Evolutionary conservation across 2,329 filamentous ascomycete species (phyloP), one percentile per base, ranked within the genome.

Genomic region (Harringtonia lauricola): DNA sequence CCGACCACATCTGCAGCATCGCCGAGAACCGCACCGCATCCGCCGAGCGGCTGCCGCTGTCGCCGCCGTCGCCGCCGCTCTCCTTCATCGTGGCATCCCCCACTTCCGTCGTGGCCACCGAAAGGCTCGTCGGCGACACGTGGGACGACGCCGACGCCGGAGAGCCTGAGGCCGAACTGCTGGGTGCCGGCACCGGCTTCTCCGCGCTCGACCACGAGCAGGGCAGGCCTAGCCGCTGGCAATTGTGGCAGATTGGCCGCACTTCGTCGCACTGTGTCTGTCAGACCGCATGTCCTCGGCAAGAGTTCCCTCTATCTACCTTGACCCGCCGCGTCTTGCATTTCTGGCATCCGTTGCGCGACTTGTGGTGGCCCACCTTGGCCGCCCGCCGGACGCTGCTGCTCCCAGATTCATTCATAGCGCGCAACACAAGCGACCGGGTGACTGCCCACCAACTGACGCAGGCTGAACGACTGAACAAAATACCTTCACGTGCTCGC

Each of bases 301-400:
- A 38, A 30, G 6, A 4, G 21, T 36, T 36, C 13, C 10, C 17
- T 18, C 17, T 4, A 19, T 18, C 8, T 36, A 52, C 55, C 51
- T 57, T 59, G 26, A 59, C 57, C 1, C 57, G 54, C 3, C 57
- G 53, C 1, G 43, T 41, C 36, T 59, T 59, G 47, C 57, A 59
- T 15, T 52, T 56, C 10, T 47, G 43, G 43, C 57, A 59, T 4
- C 57, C 57, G 18, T 58, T 56, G 33, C 57, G 54, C 12, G 56
- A 58, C 42, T 59, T 59, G 39, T 53, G 52, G 39, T 59, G 57
- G 19, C 55, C 55, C 12, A 57, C 49, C 47, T 57, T 57, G 43
- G 53, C 49, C 1, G 40, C 50, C 3, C 47, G 46, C 13, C 41
- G 33, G 2, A 28, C 8, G 14, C n/a, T 14, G 3, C 3, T 4